These are phyloP conservation scores for Lagerstroemia fauriei DNA, from an alignment of 441 rosid genomes.

Conservation along the genomic window DNA sequence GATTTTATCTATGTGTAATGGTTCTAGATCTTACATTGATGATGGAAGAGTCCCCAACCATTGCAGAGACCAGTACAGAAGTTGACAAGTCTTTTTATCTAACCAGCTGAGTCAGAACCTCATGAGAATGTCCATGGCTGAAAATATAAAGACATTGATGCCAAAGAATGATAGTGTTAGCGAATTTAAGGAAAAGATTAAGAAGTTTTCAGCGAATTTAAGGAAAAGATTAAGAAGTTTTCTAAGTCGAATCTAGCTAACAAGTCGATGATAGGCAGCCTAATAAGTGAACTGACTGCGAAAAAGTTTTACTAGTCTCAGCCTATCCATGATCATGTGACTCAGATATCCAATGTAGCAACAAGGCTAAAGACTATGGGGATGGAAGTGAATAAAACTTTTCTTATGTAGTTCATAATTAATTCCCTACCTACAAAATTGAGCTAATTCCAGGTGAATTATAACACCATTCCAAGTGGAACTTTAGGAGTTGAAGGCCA, in stretches of 20 bases:
- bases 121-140: not conserved
- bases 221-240: not conserved
- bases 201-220: not conserved
- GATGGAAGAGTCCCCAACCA: not conserved
- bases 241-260: not conserved
- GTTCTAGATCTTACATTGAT: no score
- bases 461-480: conserved; percentile 20
- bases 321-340: not conserved
- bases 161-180: not conserved
- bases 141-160: not conserved
- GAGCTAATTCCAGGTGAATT: conserved; percentile 8
- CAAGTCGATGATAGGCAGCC: not conserved
- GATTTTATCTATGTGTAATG: no score
- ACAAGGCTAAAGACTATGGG: not conserved
- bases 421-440: conserved; percentile 16
- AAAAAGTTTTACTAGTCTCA: not conserved
- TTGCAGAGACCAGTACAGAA: not conserved
- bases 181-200: not conserved
- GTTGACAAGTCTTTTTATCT: not conserved
- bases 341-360: not conserved
- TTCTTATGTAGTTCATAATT: not conserved
- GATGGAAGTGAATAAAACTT: not conserved
- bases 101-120: not conserved
- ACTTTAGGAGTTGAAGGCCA: not conserved
- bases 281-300: not conserved